Evolutionary conservation across 176 grass and related monocot species (phyloP), one percentile per base, ranked within the genome.

Genomic region (Carex scoparia): DNA sequence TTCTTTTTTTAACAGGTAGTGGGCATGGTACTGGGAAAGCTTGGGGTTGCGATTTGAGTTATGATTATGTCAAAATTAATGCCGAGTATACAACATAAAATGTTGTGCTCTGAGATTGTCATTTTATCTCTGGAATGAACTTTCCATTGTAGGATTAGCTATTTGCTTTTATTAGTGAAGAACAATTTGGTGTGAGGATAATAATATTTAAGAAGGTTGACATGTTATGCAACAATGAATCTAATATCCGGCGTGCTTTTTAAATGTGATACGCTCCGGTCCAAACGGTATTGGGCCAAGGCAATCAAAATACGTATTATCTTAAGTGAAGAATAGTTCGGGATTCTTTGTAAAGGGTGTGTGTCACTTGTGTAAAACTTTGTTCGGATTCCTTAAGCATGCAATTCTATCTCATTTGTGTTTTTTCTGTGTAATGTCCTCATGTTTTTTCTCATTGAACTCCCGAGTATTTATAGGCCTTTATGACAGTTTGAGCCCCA

Each of bases 31-130:
- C 60, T 30, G 96, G 93, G 65, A 93, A 91, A 69, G 96, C 96
- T 10, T 95, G 96, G 96, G 95, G 96, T 66, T 98, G 96, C 85
- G 96, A 98, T 87, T 67, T 98, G 74, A 95, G 96, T 84, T 95
- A 98, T 69, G 94, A 95, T 49, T 98, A 98, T 89, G 95, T 98
- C 31, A 94, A 98, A 89, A 98, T 98, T 89, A 98, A 98, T 87
- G 95, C 95, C 2, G 95, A 98, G 72, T 98, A 98, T 87, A 98
- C 95, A 0, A 98, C 95, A 0, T 98, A 83, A 94, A 83, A 14
- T 61, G 28, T 32, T n/a, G 74, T 31, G 19, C 49, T 79, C 28
- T 79, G 44, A 55, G 44, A 57, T 56, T 57, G n/a, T 30, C 19
- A 57, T 57, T 53, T 10, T 49, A 27, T 53, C 6, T 77, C 19